Conservation (phyloP, 495 filamentous ascomycete genomes). For the Podospora didyma region DNA sequence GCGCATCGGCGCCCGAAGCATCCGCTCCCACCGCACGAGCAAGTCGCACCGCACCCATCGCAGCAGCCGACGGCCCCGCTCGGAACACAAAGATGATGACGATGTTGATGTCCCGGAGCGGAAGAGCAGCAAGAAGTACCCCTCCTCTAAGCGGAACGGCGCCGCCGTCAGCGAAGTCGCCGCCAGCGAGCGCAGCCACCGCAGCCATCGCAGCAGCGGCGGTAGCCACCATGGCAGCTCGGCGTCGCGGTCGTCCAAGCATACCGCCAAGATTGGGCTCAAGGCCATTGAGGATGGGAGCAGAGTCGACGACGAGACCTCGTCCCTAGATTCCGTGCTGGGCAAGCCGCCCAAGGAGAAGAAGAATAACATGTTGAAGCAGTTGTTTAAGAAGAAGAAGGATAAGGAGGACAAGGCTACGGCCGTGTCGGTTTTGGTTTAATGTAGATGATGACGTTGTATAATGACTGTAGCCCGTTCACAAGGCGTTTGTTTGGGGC, state of each 20-base stretch:
- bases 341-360: slow-evolving; percentile 16
- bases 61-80: slow-evolving; percentile 24
- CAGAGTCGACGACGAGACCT: slow-evolving; percentile 29
- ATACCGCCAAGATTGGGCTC: slow-evolving; percentile 22
- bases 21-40: slow-evolving; percentile 5
- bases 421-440: slow-evolving; percentile 4
- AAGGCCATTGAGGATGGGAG: slow-evolving; percentile 31
- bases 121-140: slow-evolving; percentile 27
- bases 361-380: slow-evolving; percentile 49
- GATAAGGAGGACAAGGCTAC: slow-evolving; percentile 32
- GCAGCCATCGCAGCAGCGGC: slow-evolving; percentile 8
- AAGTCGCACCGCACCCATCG: slow-evolving; percentile 23
- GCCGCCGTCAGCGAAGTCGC: slow-evolving; percentile 15
- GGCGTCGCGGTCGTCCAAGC: slow-evolving; percentile 22
- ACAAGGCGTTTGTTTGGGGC: not conserved
- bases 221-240: not conserved
- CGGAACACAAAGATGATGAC: slow-evolving; percentile 15
- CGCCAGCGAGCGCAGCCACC: slow-evolving; percentile 27
- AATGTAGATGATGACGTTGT: not conserved
- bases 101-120: slow-evolving; percentile 23
- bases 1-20: slow-evolving; percentile 12
- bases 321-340: slow-evolving; percentile 19
- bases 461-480: too few relatives aligned
- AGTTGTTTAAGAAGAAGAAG: slow-evolving; percentile 49
- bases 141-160: not conserved